phyloP scores from a whole-genome alignment of 2,329 filamentous ascomycete species.

The Hymenoscyphus salicellus region DNA sequence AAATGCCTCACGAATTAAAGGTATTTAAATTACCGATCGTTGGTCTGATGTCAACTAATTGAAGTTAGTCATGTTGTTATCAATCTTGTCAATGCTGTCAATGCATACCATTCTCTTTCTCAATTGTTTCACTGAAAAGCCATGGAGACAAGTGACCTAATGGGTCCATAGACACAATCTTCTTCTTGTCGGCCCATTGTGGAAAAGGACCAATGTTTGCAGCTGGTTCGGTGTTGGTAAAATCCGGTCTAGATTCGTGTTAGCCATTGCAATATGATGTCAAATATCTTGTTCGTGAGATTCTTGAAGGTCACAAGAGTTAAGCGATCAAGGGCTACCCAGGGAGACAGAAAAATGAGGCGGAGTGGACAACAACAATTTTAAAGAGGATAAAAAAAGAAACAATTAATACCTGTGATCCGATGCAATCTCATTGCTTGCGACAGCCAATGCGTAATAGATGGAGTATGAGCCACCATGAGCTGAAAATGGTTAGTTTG shows the following conservation, averaged over 20 bases:
- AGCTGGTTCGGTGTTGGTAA: constrained; percentile 88
- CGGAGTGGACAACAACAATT: background rate
- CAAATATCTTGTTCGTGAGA: background rate
- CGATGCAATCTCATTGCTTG: constrained; percentile 80
- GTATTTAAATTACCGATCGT: constrained; percentile 33
- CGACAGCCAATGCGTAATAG: constrained; percentile 89
- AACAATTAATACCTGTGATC: constrained; percentile 61
- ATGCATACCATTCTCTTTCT: constrained; percentile 62
- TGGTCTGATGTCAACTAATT: constrained; percentile 37
- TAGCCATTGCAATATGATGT: background rate
- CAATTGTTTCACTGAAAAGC: constrained; percentile 76
- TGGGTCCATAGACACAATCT: constrained; percentile 97
- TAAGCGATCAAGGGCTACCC: background rate
- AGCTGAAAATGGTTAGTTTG: constrained; percentile 51
- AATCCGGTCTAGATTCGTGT: constrained; percentile 51
- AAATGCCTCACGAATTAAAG: background rate
- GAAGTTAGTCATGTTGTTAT: constrained; percentile 21
- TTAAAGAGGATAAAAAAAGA: background rate
- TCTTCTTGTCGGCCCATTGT: constrained; percentile 84
- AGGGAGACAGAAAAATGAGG: background rate
- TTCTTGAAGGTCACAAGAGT: background rate
- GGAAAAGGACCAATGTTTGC: constrained; percentile 83
- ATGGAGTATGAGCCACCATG: constrained; percentile 93
- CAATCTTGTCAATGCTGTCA: background rate
- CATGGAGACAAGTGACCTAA: constrained; percentile 83